A percentile compares a stretch with the other conserved stretches of the same genome.
Conservation (phyloP, 1,284 basidiomycete species). For the Naganishia sp. region DNA sequence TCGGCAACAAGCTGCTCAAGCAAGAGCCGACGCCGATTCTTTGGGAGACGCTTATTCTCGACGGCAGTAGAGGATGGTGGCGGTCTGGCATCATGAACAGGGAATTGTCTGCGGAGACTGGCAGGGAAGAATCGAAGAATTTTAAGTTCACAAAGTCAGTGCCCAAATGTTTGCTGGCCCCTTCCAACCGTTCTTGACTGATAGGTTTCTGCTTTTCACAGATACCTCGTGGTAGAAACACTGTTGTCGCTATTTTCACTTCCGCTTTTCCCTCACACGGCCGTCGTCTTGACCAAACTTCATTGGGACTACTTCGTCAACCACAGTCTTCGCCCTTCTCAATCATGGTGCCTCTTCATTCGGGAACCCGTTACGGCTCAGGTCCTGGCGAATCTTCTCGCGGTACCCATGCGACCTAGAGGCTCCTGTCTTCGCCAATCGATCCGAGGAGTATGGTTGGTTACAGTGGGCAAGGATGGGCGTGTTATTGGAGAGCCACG, state of each 20-base stretch:
- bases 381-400: neutral
- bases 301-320: neutral
- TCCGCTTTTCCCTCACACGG: neutral
- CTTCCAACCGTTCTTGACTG: neutral
- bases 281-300: neutral
- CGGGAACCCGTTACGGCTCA: neutral
- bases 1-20: neutral
- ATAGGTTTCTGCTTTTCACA: neutral
- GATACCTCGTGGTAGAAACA: neutral
- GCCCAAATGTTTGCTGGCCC: neutral
- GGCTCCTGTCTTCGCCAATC: neutral
- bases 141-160: neutral
- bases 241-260: neutral
- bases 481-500: neutral
- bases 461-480: neutral
- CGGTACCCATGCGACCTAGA: neutral
- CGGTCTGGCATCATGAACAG: neutral
- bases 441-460: neutral
- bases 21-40: neutral
- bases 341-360: neutral
- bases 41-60: constrained; percentile 2
- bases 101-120: neutral
- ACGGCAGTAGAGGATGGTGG: neutral
- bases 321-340: neutral
- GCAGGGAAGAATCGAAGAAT: neutral